Base-by-base conservation (phyloP, 345 rosid species). In the Populus tremula region DNA sequence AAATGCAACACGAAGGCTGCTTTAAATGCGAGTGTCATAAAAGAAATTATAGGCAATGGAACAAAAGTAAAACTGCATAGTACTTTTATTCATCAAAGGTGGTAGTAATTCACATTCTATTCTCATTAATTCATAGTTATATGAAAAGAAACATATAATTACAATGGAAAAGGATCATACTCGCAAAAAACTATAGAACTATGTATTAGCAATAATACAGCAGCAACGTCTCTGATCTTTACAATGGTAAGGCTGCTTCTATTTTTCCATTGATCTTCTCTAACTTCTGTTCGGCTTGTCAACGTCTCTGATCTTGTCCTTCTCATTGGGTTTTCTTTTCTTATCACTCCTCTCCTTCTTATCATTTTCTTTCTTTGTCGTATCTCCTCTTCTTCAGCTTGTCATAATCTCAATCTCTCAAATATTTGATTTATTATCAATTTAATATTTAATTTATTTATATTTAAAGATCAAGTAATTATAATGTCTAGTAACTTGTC, bases 201-300 rank as follows among this genome's bases (percentile, higher is more conserved):
- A 25, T 25, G 25, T 25, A 25, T 25, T 25, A 25, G 25, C 25
- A 25, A 25, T 25, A 25, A 25, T 25, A 25, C 25, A 25, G 25
- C 25, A 25, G 25, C 25, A 25, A 25, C 25, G 25, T 25, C 25
- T 25, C 25, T 25, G 25, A 25, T 25, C 25, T 25, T 25, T 25
- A 25, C 25, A 25, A 25, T 25, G 25, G 25, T 0, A 25, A 25
- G 65, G 72, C 6, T 21, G 87, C 81, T 76, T 84, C 85, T 39
- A 93, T 84, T 85, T 88, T 86, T 67, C 36, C 88, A 81, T 93
- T 83, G 8, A 91, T 80, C 76, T 87, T 89, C 84, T 90, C 90
- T 64, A 91, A 41, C 85, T 89, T 87, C 77, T 47, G 63, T 69
- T 88, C 65, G 90, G 86, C 81, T 87, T 86, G 73, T 65, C 87